A percentile compares a stretch with the other conserved stretches of the same genome.
Evolutionary conservation across 2,329 filamentous ascomycete genomes (phyloP).

Genomic region (Colletotrichum tofieldiae): DNA sequence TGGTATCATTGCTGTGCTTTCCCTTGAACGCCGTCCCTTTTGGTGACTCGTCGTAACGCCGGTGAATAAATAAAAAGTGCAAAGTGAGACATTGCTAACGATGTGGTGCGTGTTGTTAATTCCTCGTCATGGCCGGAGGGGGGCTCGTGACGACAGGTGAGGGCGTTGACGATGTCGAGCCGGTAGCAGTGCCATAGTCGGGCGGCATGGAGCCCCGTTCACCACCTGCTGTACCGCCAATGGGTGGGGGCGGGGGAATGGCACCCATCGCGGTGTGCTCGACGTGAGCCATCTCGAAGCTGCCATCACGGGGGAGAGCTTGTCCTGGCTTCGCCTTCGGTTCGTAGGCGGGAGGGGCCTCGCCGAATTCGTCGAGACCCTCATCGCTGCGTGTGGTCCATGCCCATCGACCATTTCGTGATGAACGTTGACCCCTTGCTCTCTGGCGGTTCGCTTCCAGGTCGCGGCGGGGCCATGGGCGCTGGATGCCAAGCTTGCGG

Average conservation of each 20-base stretch:
- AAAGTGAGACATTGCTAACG: neutral
- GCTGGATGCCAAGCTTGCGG: slow-evolving; percentile 42
- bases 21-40: slow-evolving; percentile 23
- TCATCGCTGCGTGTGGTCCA: slow-evolving; percentile 60
- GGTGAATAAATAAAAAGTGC: slow-evolving; percentile 5
- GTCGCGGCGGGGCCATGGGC: slow-evolving; percentile 46
- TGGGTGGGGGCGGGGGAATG: slow-evolving; percentile 20
- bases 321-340: slow-evolving; percentile 47
- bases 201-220: slow-evolving; percentile 33
- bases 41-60: slow-evolving; percentile 29
- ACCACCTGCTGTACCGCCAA: slow-evolving; percentile 5
- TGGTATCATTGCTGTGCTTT: slow-evolving; percentile 39
- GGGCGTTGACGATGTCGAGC: slow-evolving; percentile 30
- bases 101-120: neutral
- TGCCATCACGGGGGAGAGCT: slow-evolving; percentile 26
- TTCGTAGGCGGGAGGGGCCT: slow-evolving; percentile 76
- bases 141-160: slow-evolving; percentile 30
- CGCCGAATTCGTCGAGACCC: slow-evolving; percentile 75
- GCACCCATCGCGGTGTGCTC: slow-evolving; percentile 23
- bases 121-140: slow-evolving; percentile 29
- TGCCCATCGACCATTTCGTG: slow-evolving; percentile 37
- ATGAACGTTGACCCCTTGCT: slow-evolving; percentile 31
- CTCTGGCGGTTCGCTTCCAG: slow-evolving; percentile 38
- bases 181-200: slow-evolving; percentile 33
- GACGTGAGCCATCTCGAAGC: slow-evolving; percentile 39